Conservation (phyloP, 352 stramenopile genomes). For the Globisporangium megalacanthum region DNA sequence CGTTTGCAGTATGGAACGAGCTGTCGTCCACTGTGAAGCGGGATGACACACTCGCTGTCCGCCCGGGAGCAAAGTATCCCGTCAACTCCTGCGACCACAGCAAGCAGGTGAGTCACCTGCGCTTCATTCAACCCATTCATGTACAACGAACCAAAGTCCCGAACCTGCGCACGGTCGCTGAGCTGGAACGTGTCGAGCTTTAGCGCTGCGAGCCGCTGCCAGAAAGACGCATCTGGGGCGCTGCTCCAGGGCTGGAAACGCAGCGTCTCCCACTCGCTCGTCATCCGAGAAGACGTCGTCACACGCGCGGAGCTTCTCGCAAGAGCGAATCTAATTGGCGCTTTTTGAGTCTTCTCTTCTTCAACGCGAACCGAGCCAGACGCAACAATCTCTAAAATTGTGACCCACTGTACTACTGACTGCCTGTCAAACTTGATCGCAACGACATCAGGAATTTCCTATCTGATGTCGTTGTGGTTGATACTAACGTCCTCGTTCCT, state of each 20-base stretch:
- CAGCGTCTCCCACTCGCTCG: conserved; percentile 33
- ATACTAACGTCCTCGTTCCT: too few species aligned
- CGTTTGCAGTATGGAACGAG: conserved; percentile 31
- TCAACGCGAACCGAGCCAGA: too few species aligned
- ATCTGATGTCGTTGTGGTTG: too few species aligned
- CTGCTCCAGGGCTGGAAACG: conserved; percentile 83
- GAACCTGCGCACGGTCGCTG: conserved; percentile 57
- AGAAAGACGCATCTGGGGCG: conserved; percentile 78
- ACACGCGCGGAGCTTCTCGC: background rate
- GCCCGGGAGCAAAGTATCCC: conserved; percentile 63
- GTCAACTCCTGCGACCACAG: conserved; percentile 29
- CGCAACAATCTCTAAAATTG: background rate
- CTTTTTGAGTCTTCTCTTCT: too few species aligned
- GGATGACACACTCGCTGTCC: conserved; percentile 51
- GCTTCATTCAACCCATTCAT: conserved; percentile 2
- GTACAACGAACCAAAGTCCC: background rate
- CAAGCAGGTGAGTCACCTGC: background rate
- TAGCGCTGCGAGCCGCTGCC: conserved; percentile 66
- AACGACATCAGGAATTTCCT: too few species aligned
- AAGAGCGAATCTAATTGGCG: too few species aligned
- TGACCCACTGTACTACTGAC: background rate
- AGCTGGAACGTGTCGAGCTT: conserved; percentile 85
- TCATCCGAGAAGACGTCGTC: background rate
- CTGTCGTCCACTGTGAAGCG: conserved; percentile 73
- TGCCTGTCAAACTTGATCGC: too few species aligned